phyloP scores from a whole-genome alignment of 352 stramenopile species.

The Pythium brassicae region DNA sequence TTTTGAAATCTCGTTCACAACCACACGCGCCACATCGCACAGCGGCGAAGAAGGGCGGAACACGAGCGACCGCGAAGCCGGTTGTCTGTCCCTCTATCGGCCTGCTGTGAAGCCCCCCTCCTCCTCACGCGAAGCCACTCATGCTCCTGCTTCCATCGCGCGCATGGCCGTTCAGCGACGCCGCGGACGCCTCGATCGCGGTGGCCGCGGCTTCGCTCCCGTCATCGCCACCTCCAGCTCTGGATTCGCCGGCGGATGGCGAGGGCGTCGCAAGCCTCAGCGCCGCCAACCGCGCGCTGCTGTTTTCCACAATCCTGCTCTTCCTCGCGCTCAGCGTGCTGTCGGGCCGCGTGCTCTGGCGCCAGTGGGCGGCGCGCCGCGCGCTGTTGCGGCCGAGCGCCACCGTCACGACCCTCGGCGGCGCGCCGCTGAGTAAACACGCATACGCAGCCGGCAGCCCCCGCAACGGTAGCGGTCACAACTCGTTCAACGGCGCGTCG shows the following conservation, averaged over 20 bases:
- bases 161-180: neutral
- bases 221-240: too few relatives aligned
- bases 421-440: constrained; percentile 7
- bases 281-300: constrained; percentile 34
- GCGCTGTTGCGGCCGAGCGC: constrained; percentile 13
- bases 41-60: neutral
- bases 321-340: constrained; percentile 59
- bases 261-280: constrained; percentile 30
- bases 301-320: constrained; percentile 51
- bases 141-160: neutral
- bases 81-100: neutral
- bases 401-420: neutral
- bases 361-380: constrained; percentile 32
- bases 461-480: constrained; percentile 10
- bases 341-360: constrained; percentile 49
- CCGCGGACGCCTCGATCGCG: neutral
- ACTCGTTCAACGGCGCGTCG: constrained; percentile 27
- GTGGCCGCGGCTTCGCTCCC: neutral
- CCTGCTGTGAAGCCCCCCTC: neutral
- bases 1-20: too few relatives aligned
- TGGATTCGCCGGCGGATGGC: neutral
- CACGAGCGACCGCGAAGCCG: neutral
- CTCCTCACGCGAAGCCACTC: neutral
- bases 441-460: constrained; percentile 8
- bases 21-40: too few relatives aligned